Evolutionary conservation across 2,329 filamentous ascomycete species (phyloP).

Genomic region (Zymoseptoria pseudotritici): DNA sequence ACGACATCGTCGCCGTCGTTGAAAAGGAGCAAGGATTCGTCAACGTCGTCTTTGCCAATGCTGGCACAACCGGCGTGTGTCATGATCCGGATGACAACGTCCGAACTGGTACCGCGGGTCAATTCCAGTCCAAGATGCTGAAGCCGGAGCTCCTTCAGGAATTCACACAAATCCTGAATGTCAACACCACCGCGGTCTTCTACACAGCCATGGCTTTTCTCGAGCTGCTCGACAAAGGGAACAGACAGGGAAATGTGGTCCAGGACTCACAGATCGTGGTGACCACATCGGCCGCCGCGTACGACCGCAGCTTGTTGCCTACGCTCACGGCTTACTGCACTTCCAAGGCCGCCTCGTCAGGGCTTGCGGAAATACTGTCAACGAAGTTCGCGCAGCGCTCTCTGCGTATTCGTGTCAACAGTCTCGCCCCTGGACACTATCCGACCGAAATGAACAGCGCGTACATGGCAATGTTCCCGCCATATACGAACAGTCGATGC

Average conservation of each 20-base stretch:
- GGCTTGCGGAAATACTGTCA: constrained; percentile 40
- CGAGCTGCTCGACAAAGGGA: constrained; percentile 39
- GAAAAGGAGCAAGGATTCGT: constrained; percentile 30
- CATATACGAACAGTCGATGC: constrained; percentile 15
- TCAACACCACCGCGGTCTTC: constrained; percentile 40
- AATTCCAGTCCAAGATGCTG: too few species aligned
- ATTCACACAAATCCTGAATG: constrained; percentile 27
- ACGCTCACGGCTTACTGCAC: constrained; percentile 34
- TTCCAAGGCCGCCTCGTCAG: constrained; percentile 37
- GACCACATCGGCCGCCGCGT: constrained; percentile 35
- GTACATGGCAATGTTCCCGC: constrained; percentile 2
- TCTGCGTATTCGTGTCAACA: constrained; percentile 36
- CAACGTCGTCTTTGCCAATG: constrained; percentile 23
- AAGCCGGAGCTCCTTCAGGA: constrained; percentile 5
- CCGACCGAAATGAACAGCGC: constrained; percentile 25
- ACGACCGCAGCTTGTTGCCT: constrained; percentile 28
- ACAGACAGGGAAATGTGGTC: constrained; percentile 33
- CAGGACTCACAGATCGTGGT: constrained; percentile 42
- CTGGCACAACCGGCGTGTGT: constrained; percentile 1
- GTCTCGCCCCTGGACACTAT: constrained; percentile 38
- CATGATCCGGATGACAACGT: neutral
- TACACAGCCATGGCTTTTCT: constrained; percentile 40
- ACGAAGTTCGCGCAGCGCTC: constrained; percentile 38
- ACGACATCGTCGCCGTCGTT: constrained; percentile 34
- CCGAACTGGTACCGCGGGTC: too few species aligned